Conservation (phyloP, 2,329 filamentous ascomycete genomes). For the Stemphylium beticola region DNA sequence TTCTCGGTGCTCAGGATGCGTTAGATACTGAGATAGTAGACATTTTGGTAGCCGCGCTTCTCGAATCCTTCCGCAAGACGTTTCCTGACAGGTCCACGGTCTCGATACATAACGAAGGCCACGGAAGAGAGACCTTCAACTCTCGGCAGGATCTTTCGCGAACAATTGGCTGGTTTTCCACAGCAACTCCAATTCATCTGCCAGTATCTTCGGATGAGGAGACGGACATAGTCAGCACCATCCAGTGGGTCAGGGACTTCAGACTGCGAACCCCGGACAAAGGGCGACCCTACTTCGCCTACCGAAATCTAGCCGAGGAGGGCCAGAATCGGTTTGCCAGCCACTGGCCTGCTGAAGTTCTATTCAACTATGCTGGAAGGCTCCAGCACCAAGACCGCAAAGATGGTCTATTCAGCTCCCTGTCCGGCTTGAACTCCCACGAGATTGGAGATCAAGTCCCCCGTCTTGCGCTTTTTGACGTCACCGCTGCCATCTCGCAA, state of each 20-base stretch:
- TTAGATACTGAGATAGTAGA: constrained; percentile 47
- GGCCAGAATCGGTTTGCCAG: constrained; percentile 34
- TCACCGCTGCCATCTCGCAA: constrained; percentile 38
- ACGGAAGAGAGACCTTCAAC: constrained; percentile 57
- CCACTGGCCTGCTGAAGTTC: constrained; percentile 44
- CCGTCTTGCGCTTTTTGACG: constrained; percentile 41
- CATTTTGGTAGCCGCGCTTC: constrained; percentile 43
- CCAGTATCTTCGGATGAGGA: constrained; percentile 30
- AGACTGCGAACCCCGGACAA: constrained; percentile 40
- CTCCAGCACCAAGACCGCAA: constrained; percentile 41
- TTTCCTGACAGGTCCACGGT: constrained; percentile 52
- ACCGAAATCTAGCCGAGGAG: constrained; percentile 32
- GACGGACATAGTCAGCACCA: constrained; percentile 40
- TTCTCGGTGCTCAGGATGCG: constrained; percentile 42
- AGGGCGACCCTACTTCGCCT: constrained; percentile 42
- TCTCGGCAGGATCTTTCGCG: constrained; percentile 55
- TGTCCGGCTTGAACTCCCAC: constrained; percentile 27
- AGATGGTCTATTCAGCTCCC: constrained; percentile 32
- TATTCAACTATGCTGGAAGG: constrained; percentile 44
- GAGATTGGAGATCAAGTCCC: constrained; percentile 38
- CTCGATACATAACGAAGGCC: constrained; percentile 57
- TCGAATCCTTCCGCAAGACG: constrained; percentile 52
- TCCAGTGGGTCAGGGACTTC: constrained; percentile 43
- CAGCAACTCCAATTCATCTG: constrained; percentile 39
- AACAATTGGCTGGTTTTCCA: constrained; percentile 61